Base-by-base conservation (phyloP, 768 basidiomycete genomes). In the Ramaria rubella region DNA sequence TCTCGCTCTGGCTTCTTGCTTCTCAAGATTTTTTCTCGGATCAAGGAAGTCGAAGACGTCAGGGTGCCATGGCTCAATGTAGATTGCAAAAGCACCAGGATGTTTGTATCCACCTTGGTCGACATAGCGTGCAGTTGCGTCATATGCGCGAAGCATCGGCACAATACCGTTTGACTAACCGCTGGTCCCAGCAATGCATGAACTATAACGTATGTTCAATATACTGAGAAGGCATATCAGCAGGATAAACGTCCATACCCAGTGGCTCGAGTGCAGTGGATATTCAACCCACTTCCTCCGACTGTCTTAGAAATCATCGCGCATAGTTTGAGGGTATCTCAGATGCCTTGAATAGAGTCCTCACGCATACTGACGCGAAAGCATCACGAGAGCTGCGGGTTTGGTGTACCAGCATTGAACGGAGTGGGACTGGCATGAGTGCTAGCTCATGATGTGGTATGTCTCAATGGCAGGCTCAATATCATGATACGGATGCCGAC, bases 301-400 rank as follows among this genome's bases (percentile, higher is more conserved):
- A 95, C 96, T 5, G 94, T 96, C 78, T 99, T 98, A 68, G 93
- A 95, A 70, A 99, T 99, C 89, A 97, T 90, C 4, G 96, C 96
- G 67, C 96, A 98, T 60, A 82, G 90, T 78, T 97, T 98, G 63
- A 99, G 78, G 1, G 96, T 98, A 64, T 98, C 95, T 69, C 98
- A 99, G 72, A 99, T 98, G 19, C 96, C 96, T 63, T 99, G 96
- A 58, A 98, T 98, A 3, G 92, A 95, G 70, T 98, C 96, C 19
- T 97, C 94, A 72, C 94, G 93, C 96, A 98, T 98, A 67, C 86
- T 86, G 48, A 99, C 86, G 56, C 98, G 83, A 83, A 98, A 99
- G 75, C 96, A 98, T 3, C 93, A 95, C 60, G 89, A 85, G 65
- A 98, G 80, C 68, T 98, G 96, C n/a, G 93, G 83, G 67, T 90